phyloP scores from a whole-genome alignment of 2,329 filamentous ascomycete genomes.

The Metarhizium anisopliae region DNA sequence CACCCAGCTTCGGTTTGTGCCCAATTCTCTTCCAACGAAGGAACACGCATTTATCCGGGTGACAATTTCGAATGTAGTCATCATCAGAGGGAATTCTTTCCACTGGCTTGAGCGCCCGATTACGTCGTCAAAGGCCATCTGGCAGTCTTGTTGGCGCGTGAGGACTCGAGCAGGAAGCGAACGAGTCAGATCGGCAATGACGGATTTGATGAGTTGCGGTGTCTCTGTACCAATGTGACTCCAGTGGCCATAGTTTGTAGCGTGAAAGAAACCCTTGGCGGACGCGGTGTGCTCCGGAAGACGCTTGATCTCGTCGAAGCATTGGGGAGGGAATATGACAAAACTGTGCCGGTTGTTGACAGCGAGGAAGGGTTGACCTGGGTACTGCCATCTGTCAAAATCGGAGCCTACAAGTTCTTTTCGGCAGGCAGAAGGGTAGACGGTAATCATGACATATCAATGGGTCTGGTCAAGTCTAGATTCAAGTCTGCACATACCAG shows the following conservation, averaged over 20 bases:
- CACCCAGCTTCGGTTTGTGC: neutral
- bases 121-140: neutral
- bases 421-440: no score
- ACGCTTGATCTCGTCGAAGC: constrained; percentile 2
- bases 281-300: constrained; percentile 1
- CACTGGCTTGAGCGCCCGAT: neutral
- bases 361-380: no score
- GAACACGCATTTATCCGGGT: neutral
- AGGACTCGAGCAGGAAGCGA: neutral
- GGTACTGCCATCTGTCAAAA: no score
- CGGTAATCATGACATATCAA: no score
- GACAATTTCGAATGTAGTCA: no score
- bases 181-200: neutral
- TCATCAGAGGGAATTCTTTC: neutral
- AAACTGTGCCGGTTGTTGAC: neutral
- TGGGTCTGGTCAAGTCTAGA: no score
- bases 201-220: neutral
- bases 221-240: neutral
- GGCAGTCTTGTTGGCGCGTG: neutral
- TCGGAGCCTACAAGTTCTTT: no score
- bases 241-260: neutral
- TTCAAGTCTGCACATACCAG: no score
- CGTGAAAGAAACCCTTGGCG: neutral
- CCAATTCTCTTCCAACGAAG: neutral
- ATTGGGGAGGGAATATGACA: neutral